Percentiles rank a stretch among this genome's conserved stretches.
These are phyloP conservation scores for Euryodendron excelsum DNA, from an alignment of 148 eudicot species.

Conservation along the genomic window DNA sequence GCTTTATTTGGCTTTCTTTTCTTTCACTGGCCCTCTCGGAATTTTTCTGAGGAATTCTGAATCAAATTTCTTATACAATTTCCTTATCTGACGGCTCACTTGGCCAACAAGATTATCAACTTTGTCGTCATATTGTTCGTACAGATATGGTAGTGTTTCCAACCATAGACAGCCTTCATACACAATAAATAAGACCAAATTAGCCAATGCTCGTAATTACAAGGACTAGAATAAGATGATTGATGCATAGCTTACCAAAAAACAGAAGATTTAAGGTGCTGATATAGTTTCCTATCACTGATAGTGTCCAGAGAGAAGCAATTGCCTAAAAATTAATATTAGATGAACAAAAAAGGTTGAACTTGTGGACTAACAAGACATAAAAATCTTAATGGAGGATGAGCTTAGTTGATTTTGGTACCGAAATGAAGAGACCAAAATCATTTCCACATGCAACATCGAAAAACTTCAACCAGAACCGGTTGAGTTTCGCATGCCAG, in stretches of 20 bases:
- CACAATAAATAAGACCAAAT: background rate
- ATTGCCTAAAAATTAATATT: constrained; percentile 36
- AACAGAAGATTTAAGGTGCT: constrained; percentile 55
- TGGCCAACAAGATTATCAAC: constrained; percentile 36
- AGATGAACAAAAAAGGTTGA: background rate
- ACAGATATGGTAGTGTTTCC: constrained; percentile 54
- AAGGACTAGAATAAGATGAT: background rate
- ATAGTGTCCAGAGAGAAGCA: constrained; percentile 38
- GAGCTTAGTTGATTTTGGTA: constrained; percentile 9
- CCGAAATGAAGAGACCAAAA: constrained; percentile 45
- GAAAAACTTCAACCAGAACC: constrained; percentile 12
- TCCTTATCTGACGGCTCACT: constrained; percentile 19
- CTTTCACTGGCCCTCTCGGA: constrained; percentile 45
- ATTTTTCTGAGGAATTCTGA: constrained; percentile 39
- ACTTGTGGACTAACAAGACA: too few relatives aligned
- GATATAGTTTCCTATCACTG: constrained; percentile 49
- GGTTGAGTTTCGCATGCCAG: constrained; percentile 17
- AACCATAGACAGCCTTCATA: constrained; percentile 32
- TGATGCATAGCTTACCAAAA: constrained; percentile 31
- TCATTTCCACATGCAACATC: constrained; percentile 35
- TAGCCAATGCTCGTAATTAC: background rate
- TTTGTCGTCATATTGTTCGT: constrained; percentile 50
- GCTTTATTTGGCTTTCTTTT: constrained; percentile 16
- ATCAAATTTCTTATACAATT: constrained; percentile 40
- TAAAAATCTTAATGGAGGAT: background rate